Evolutionary conservation across 108 stramenopile genomes (phyloP).

Genomic region (Thalassiosira profunda): DNA sequence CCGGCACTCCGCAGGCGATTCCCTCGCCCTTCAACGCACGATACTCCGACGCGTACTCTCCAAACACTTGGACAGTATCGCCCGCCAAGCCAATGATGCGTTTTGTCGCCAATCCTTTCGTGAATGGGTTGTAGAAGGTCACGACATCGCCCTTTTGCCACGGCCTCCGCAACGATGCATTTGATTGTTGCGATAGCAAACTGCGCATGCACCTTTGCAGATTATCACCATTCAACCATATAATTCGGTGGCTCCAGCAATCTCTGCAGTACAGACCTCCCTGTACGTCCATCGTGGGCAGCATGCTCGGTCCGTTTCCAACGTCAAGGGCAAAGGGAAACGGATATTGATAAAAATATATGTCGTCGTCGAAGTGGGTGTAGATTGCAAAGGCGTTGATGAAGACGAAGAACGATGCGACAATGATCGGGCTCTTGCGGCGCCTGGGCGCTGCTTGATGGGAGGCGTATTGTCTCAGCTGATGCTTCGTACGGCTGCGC

Average conservation of each 20-base stretch:
- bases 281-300: constrained; percentile 72
- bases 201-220: neutral
- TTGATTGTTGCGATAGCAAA: neutral
- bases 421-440: no score
- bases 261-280: constrained; percentile 64
- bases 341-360: constrained; percentile 25
- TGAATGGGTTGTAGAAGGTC: constrained; percentile 55
- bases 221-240: constrained; percentile 23
- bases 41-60: constrained; percentile 63
- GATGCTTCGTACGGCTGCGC: no score
- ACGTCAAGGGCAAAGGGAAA: constrained; percentile 63
- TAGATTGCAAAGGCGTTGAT: constrained; percentile 17
- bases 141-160: constrained; percentile 65
- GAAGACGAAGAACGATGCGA: no score
- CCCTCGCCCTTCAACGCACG: constrained; percentile 5
- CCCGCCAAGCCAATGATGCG: constrained; percentile 79
- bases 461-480: no score
- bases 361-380: constrained; percentile 31
- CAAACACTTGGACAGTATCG: constrained; percentile 55
- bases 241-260: constrained; percentile 43
- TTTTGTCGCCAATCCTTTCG: constrained; percentile 48
- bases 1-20: constrained; percentile 12
- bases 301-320: constrained; percentile 73
- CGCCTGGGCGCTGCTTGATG: no score
- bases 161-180: constrained; percentile 18